Conservation (phyloP, 2,329 filamentous ascomycete genomes). For the Purpureocillium takamizusanense region DNA sequence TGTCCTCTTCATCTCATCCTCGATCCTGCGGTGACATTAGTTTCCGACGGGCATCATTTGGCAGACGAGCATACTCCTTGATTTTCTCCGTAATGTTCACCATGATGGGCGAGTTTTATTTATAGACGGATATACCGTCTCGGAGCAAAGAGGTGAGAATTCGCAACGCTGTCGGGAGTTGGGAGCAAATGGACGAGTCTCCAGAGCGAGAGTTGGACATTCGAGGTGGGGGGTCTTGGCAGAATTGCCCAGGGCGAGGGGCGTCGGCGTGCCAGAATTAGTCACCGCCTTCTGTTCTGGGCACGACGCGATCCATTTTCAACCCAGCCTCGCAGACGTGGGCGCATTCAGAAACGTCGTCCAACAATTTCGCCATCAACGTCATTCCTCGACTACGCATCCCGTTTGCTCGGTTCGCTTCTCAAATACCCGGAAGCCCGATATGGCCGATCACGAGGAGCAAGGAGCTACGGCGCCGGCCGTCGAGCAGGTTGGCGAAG, state of each 20-base stretch:
- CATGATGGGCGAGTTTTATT: constrained; percentile 50
- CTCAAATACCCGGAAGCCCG: constrained; percentile 2
- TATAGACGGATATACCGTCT: constrained; percentile 21
- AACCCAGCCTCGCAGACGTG: constrained; percentile 16
- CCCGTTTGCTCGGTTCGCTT: background rate
- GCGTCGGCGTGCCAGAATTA: background rate
- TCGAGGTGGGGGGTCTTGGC: constrained; percentile 17
- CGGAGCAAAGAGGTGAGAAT: background rate
- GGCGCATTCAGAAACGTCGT: too few species aligned
- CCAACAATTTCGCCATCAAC: constrained; percentile 8
- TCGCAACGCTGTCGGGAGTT: background rate
- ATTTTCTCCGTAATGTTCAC: constrained; percentile 99
- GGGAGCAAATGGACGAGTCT: too few species aligned
- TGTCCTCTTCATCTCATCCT: constrained; percentile 98
- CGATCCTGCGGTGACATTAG: constrained; percentile 60
- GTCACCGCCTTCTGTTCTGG: constrained; percentile 20
- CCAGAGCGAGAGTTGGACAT: constrained; percentile 11
- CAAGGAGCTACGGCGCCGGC: constrained; percentile 15
- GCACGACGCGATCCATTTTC: constrained; percentile 5
- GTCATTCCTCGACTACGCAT: constrained; percentile 9
- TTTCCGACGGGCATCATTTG: constrained; percentile 1
- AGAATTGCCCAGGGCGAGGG: constrained; percentile 9
- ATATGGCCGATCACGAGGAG: constrained; percentile 23
- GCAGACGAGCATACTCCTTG: constrained; percentile 69
- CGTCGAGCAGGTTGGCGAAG: constrained; percentile 16